Conservation (phyloP, 345 rosid genomes). For the Odontarrhena argentea region DNA sequence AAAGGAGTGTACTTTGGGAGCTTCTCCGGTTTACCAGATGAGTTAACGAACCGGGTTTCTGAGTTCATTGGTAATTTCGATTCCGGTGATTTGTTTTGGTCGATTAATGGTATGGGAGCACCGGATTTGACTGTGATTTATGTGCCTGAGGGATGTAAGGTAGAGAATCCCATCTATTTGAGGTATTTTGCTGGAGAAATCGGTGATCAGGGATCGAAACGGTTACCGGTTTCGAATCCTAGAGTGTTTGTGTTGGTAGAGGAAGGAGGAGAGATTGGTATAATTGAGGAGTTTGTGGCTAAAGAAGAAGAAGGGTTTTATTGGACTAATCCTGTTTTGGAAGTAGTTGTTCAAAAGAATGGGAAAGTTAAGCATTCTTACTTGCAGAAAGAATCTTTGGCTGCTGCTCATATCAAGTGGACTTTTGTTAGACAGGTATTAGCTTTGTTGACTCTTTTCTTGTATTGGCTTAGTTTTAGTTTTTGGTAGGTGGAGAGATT, state of each 20-base stretch:
- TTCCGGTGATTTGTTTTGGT: conserved; percentile 87
- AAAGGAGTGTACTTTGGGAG: conserved; percentile 79
- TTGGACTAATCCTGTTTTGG: conserved; percentile 85
- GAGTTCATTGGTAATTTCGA: conserved; percentile 57
- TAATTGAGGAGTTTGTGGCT: conserved; percentile 72
- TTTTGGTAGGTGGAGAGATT: neutral
- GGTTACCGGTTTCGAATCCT: conserved; percentile 83
- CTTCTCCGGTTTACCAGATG: conserved; percentile 50
- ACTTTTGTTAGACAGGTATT: conserved; percentile 80
- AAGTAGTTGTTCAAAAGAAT: conserved; percentile 60
- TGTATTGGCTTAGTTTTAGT: conserved; percentile 12
- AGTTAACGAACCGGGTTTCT: conserved; percentile 49
- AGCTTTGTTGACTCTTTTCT: conserved; percentile 3
- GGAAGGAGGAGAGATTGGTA: conserved; percentile 77
- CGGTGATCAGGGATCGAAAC: conserved; percentile 55
- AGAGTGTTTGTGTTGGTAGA: conserved; percentile 80
- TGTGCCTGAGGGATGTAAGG: conserved; percentile 77
- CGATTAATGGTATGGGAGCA: conserved; percentile 85
- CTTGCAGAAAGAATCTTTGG: conserved; percentile 73
- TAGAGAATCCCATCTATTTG: conserved; percentile 65
- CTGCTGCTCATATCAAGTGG: conserved; percentile 89
- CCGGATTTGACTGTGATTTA: conserved; percentile 82
- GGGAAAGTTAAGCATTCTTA: conserved; percentile 79
- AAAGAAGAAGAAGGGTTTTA: conserved; percentile 56
- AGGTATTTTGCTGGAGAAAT: conserved; percentile 71